Conservation (phyloP, 169 alveolate genomes). For the Plasmodium cynomolgi region DNA sequence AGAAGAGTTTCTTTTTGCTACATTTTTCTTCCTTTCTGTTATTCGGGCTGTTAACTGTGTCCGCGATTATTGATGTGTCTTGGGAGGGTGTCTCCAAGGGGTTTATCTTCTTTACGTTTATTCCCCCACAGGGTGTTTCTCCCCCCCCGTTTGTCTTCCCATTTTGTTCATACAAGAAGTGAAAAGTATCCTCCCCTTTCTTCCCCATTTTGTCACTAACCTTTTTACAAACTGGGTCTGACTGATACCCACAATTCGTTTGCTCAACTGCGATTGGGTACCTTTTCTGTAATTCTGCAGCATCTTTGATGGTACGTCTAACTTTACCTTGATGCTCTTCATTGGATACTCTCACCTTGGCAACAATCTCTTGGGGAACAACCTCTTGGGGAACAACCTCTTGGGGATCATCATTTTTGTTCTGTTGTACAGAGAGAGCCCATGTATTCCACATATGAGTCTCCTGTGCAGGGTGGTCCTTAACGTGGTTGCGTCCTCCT, state of each 20-base stretch:
- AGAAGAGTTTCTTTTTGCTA: slow-evolving; percentile 4
- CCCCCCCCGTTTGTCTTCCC: not conserved
- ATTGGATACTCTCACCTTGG: not conserved
- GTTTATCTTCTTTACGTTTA: not conserved
- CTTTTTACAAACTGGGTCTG: not conserved
- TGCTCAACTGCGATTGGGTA: not conserved
- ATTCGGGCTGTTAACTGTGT: not conserved
- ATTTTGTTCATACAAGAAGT: not conserved
- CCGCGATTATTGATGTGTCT: not conserved
- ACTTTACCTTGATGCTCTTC: not conserved
- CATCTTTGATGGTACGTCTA: not conserved
- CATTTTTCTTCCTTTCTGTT: slow-evolving; percentile 3
- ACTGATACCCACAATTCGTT: not conserved
- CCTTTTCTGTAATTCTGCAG: not conserved
- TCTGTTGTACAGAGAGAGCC: not conserved
- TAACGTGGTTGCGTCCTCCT: not conserved
- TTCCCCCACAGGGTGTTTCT: not conserved
- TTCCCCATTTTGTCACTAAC: not conserved
- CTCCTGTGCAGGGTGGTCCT: not conserved
- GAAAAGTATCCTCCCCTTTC: not conserved
- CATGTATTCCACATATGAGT: not conserved
- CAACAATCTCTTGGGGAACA: no score
- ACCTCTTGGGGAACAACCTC: not conserved
- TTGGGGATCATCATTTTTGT: not conserved
- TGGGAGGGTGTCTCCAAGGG: not conserved